Evolutionary conservation across 371 early-diverging fungal species (phyloP).

Genomic region (Lichtheimia corymbifera): DNA sequence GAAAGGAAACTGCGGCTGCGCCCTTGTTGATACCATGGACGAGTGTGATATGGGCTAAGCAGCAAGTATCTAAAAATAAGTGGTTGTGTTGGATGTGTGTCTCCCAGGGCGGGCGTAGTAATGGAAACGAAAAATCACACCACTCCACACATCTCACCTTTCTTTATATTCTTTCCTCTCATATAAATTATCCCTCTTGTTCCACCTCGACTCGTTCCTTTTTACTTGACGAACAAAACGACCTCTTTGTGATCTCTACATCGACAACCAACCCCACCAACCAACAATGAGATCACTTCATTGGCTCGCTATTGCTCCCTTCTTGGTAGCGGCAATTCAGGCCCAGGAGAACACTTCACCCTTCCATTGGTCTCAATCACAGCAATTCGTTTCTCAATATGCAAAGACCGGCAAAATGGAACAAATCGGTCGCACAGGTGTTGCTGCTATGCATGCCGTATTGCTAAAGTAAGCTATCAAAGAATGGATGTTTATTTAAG

Average conservation of each 20-base stretch:
- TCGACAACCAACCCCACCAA: not conserved
- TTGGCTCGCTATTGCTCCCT: constrained; percentile 12
- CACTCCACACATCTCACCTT: too few species aligned
- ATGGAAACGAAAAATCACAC: constrained; percentile 4
- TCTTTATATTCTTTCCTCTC: too few species aligned
- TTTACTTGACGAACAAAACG: constrained; percentile 1
- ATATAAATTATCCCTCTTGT: too few species aligned
- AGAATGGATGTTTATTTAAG: not conserved
- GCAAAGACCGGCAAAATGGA: constrained; percentile 43
- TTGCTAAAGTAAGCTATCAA: constrained; percentile 36
- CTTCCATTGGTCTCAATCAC: constrained; percentile 40
- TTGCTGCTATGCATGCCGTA: constrained; percentile 48
- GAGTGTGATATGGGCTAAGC: too few species aligned
- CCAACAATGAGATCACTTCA: constrained; percentile 8
- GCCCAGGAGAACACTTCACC: constrained; percentile 23
- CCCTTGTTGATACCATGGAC: too few species aligned
- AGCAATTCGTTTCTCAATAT: constrained; percentile 37
- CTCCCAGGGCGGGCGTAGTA: not conserved
- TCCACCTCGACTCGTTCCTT: not conserved
- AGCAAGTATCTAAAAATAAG: too few species aligned
- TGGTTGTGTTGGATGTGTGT: not conserved
- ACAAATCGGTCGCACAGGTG: constrained; percentile 45
- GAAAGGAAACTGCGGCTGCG: too few species aligned
- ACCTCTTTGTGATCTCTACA: not conserved
- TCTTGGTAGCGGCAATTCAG: constrained; percentile 11